These are phyloP conservation scores for Avicennia marina DNA, from an alignment of 257 asterid genomes.

Conservation along the genomic window DNA sequence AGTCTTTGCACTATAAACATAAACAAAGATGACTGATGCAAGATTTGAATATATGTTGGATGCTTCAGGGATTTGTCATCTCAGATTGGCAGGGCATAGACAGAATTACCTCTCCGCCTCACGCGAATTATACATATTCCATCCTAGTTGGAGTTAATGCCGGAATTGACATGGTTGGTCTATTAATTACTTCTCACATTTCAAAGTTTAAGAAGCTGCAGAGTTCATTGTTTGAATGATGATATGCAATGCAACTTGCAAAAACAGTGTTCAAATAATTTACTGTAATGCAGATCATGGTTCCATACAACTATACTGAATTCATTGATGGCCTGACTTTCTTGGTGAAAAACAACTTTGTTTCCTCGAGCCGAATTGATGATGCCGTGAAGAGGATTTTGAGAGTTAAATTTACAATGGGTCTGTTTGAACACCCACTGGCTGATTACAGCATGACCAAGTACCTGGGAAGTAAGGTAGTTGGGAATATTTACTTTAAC, in stretches of 20 bases:
- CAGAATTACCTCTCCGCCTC: conserved; percentile 39
- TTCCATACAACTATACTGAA: conserved; percentile 36
- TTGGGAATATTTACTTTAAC: not conserved
- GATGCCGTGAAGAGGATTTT: conserved; percentile 50
- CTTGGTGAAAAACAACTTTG: conserved; percentile 30
- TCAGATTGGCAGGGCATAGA: conserved; percentile 51
- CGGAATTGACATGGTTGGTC: conserved; percentile 56
- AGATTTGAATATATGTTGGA: not conserved
- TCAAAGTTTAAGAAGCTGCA: not conserved
- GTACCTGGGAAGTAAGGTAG: conserved; percentile 34
- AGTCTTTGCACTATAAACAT: not conserved
- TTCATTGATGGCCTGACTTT: conserved; percentile 34
- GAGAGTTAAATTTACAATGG: conserved; percentile 46
- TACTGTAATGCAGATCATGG: conserved; percentile 47
- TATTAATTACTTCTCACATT: not conserved
- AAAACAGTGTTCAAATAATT: no score
- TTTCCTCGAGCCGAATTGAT: conserved; percentile 30
- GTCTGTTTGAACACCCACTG: conserved; percentile 39
- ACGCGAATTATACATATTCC: conserved; percentile 45
- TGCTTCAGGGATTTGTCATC: conserved; percentile 49
- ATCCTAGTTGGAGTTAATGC: conserved; percentile 37
- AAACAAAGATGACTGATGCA: not conserved
- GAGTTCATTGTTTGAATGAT: not conserved
- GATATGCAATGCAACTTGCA: not conserved
- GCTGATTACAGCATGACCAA: conserved; percentile 37